Conservation (phyloP, 768 basidiomycete genomes). For the Boletus pseudo-olivaceus region DNA sequence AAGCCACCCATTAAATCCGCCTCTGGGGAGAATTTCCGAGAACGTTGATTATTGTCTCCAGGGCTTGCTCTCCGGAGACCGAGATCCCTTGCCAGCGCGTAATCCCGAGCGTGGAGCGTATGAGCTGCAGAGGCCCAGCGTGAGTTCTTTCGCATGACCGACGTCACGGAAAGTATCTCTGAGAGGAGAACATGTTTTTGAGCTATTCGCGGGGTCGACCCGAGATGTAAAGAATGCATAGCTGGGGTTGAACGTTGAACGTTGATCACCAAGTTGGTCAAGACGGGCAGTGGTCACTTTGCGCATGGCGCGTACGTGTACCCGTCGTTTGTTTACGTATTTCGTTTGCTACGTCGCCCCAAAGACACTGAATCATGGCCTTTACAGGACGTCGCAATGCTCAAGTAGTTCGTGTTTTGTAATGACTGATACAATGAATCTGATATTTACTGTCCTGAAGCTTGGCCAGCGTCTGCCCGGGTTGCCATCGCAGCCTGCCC, state of each 20-base stretch:
- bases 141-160: constrained; percentile 96
- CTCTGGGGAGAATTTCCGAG: constrained; percentile 59
- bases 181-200: constrained; percentile 79
- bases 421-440: constrained; percentile 10
- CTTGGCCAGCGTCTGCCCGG: constrained; percentile 40
- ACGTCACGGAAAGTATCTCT: constrained; percentile 89
- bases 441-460: constrained; percentile 35
- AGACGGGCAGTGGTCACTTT: too few relatives aligned
- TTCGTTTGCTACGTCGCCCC: background rate
- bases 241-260: background rate
- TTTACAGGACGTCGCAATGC: background rate
- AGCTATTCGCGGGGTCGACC: constrained; percentile 37
- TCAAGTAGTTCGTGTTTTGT: constrained; percentile 5
- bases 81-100: constrained; percentile 68
- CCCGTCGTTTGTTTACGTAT: constrained; percentile 18
- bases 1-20: constrained; percentile 89
- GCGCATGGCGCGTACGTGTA: background rate
- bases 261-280: background rate
- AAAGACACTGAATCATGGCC: background rate
- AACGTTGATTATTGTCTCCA: constrained; percentile 38
- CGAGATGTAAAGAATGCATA: constrained; percentile 17
- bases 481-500: constrained; percentile 85
- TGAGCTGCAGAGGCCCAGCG: constrained; percentile 84
- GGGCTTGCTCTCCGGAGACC: constrained; percentile 65
- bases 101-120: constrained; percentile 58